Percentiles rank a stretch among this genome's conserved stretches.
Conservation (phyloP, 2,329 filamentous ascomycete species). For the Endoconidiophora laricicola region DNA sequence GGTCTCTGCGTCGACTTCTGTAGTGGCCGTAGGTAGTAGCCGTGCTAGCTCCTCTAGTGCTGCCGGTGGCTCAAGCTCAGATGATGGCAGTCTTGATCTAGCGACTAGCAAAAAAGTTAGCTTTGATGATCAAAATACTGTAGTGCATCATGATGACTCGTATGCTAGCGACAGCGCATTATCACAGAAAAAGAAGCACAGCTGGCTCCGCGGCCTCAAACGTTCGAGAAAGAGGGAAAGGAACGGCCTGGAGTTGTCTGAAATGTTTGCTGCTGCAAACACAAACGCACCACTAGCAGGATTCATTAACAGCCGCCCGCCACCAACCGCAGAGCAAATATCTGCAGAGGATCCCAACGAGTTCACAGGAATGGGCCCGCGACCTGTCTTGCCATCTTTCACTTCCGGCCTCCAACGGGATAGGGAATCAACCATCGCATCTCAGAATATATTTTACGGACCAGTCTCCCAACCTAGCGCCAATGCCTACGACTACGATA, state of each 20-base stretch:
- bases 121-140: constrained; percentile 9
- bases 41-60: background rate
- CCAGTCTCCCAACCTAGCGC: background rate
- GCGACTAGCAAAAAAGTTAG: constrained; percentile 7
- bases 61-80: background rate
- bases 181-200: constrained; percentile 7
- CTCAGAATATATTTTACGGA: background rate
- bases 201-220: constrained; percentile 5
- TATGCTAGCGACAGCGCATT: constrained; percentile 6
- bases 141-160: constrained; percentile 6
- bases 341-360: constrained; percentile 3
- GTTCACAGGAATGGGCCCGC: constrained; percentile 6
- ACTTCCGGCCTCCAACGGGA: background rate
- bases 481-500: constrained; percentile 18
- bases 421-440: too few species aligned
- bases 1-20: background rate
- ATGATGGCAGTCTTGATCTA: background rate
- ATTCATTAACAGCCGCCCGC: background rate
- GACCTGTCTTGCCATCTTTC: constrained; percentile 1
- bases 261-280: background rate
- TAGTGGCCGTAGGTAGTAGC: background rate
- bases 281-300: background rate
- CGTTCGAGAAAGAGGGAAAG: constrained; percentile 3
- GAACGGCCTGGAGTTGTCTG: too few species aligned
- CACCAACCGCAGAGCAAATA: background rate